Conservation (phyloP, 2,329 filamentous ascomycete species). For the Colletotrichum camelliae region DNA sequence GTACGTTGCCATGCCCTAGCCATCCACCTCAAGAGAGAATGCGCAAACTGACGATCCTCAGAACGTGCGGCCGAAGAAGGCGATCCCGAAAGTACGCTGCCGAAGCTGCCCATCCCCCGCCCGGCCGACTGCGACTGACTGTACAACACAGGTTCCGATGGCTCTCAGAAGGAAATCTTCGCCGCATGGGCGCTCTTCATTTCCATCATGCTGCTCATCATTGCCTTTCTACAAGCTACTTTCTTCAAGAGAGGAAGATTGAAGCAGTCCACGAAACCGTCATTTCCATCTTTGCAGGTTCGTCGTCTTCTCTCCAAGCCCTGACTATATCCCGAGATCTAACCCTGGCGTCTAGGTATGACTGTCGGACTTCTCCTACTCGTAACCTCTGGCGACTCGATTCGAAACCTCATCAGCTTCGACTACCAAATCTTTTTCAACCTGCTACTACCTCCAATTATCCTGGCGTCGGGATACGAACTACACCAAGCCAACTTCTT, state of each 20-base stretch:
- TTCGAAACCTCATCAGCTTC: slow-evolving; percentile 92
- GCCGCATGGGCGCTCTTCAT: slow-evolving; percentile 98
- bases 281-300: slow-evolving; percentile 95
- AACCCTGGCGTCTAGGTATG: slow-evolving; percentile 70
- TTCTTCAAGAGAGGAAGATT: slow-evolving; percentile 94
- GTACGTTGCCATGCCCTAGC: background rate
- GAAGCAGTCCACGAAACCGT: slow-evolving; percentile 98
- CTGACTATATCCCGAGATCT: background rate
- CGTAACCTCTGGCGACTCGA: slow-evolving; percentile 79
- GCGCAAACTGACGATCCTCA: slow-evolving; percentile 5
- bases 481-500: slow-evolving; percentile 99
- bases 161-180: slow-evolving; percentile 83
- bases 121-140: slow-evolving; percentile 16
- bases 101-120: background rate
- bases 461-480: slow-evolving; percentile 95
- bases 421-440: slow-evolving; percentile 99
- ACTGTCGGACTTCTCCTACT: slow-evolving; percentile 89
- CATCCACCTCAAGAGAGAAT: background rate
- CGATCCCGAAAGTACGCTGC: slow-evolving; percentile 17
- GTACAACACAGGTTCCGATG: slow-evolving; percentile 16
- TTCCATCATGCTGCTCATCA: slow-evolving; percentile 90
- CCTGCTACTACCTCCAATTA: slow-evolving; percentile 96
- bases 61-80: slow-evolving; percentile 19
- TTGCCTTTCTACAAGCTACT: slow-evolving; percentile 97
- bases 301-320: slow-evolving; percentile 13